Evolutionary conservation across 2,329 filamentous ascomycete species (phyloP), one percentile per base, ranked within the genome.

Genomic region (Fusarium sp.): DNA sequence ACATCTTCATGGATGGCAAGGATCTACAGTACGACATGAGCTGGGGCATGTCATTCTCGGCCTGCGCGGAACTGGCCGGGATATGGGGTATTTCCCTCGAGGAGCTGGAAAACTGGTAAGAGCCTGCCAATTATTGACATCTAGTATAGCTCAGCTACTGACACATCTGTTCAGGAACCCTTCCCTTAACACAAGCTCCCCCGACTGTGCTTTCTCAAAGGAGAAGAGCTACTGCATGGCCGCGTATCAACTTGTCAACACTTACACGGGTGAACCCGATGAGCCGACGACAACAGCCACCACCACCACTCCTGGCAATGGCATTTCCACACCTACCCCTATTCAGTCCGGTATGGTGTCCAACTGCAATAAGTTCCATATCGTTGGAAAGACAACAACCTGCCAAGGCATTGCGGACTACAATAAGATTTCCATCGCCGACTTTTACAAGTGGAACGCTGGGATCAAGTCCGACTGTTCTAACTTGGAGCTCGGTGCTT

Each of bases 321-420:
- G 38, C 5, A n/a, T 40, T 40, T 40, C 38, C 5, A 40, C 38
- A 40, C 38, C 38, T 12, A 12, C 38, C 5, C 33, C 57, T 3
- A 38, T 67, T 5, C 64, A 69, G n/a, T 24, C 22, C 2, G 66
- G 66, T 1, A 46, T 69, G 57, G 49, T 67, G 0, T n/a, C 16
- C 0, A 67, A 40, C 40, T 69, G 64, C 22, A 67, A 69, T 12
- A 67, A 67, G 4, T 69, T 69, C 12, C 58, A 69, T 12, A 17
- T n/a, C 4, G 5, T 69, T 1, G 3, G 1, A 0, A 2, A 27
- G 4, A 63, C 33, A 0, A 63, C 64, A 11, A 63, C 38, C 6
- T 69, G 57, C 3, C 35, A 44, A n/a, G 35, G n/a, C 3, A 51
- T 69, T 22, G 38, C 62, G 0, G 27, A 62, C 16, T 24, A 57